Base-by-base conservation (phyloP, 1,139 yeast species). In the Saccharomycopsis hybrid region DNA sequence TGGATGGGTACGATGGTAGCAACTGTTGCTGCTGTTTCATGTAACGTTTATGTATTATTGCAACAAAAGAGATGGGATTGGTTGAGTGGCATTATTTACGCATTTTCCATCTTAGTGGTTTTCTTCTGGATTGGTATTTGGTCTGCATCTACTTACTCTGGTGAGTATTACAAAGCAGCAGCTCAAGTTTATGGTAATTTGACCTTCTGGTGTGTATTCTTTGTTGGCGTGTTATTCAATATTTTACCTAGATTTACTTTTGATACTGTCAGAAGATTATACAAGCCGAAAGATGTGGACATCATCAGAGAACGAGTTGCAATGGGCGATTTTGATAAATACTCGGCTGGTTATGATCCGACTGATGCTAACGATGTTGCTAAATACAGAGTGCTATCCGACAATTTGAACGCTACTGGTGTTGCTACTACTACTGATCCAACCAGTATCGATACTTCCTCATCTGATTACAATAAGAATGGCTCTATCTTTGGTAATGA, bases 31-130 rank as follows among this genome's bases (percentile, higher is more conserved):
- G 82, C 77, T 43, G 65, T 77, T 30, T 66, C 82, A 1, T 75
- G 81, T 66, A 72, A 79, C 60, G 48, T 77, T 13, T 78, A 77
- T 60, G 74, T 79, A 31, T 61, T 79, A 56, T 64, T 78, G 52
- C 78, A 73, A 54, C 84, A 79, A 60, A 70, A 69, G 55, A 66
- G 83, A 59, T 79, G 85, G 85, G 85, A 79, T 62, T 76, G 80
- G 79, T 64, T 79, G 44, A 67, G 81, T 38, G 58, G 72, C 45
- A 62, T 76, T 50, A 73, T 78, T 52, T 68, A 72, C 56, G 68
- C 73, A 2, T 62, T 79, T 43, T 78, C 83, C 2, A 68, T 74
- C 42, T 64, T 78, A 51, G 59, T 78, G 49, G 74, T 78, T n/a
- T 77, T 69, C 58, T 77, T 77, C 65, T 79, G 85, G 85, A 69